Evolutionary conservation across 2,329 filamentous ascomycete species (phyloP).

Genomic region (Aspergillus flavus): DNA sequence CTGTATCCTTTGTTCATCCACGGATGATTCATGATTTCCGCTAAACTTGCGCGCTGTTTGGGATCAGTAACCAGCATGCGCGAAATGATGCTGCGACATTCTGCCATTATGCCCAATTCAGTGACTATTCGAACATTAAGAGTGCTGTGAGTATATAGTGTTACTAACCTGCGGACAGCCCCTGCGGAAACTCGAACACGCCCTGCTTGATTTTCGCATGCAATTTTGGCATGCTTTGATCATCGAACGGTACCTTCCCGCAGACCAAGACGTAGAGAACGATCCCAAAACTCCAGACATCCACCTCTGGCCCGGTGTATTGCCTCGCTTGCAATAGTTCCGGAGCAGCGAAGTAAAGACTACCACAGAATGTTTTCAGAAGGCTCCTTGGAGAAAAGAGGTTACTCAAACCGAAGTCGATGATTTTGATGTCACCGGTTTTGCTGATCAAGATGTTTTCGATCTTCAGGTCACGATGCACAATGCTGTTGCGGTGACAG

Average conservation of each 20-base stretch:
- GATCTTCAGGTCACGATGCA: slow-evolving; percentile 96
- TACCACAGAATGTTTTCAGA: slow-evolving; percentile 96
- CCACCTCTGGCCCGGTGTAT: slow-evolving; percentile 94
- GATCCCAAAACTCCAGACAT: slow-evolving; percentile 98
- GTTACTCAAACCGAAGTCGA: slow-evolving; percentile 97
- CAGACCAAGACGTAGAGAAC: slow-evolving; percentile 96
- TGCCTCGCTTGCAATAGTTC: slow-evolving; percentile 91
- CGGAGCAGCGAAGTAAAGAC: slow-evolving; percentile 94
- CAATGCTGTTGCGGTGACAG: slow-evolving; percentile 96
- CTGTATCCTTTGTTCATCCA: slow-evolving; percentile 95
- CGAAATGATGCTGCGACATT: slow-evolving; percentile 90
- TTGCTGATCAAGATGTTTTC: slow-evolving; percentile 99
- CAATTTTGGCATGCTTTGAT: slow-evolving; percentile 97
- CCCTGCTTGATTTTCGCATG: slow-evolving; percentile 99
- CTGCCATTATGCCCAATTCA: slow-evolving; percentile 54
- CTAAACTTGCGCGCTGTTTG: slow-evolving; percentile 78
- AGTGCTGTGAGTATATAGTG: background rate
- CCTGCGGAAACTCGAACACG: slow-evolving; percentile 90
- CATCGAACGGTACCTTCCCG: slow-evolving; percentile 97
- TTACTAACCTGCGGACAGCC: slow-evolving; percentile 79
- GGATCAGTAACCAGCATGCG: slow-evolving; percentile 97
- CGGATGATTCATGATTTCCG: slow-evolving; percentile 90
- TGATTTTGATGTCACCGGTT: slow-evolving; percentile 98
- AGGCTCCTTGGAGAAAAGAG: slow-evolving; percentile 83
- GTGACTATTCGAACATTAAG: slow-evolving; percentile 24